A percentile compares a stretch with the other conserved stretches of the same genome.
These are phyloP conservation scores for Pichia eremophila DNA, from an alignment of 805 yeast genomes.

Conservation along the genomic window DNA sequence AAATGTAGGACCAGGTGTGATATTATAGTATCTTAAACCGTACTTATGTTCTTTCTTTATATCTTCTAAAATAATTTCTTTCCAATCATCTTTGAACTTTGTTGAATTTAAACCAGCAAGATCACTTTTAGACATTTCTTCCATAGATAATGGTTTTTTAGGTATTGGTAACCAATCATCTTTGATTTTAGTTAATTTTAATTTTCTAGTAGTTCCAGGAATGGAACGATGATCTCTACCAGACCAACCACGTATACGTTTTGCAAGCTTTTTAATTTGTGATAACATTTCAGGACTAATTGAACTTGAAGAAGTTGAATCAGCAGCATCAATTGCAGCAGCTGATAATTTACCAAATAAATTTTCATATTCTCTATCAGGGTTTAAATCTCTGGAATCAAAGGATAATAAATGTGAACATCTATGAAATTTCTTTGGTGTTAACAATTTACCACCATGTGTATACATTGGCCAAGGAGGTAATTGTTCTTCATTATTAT, in stretches of 20 bases:
- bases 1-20: slow-evolving; percentile 26
- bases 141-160: slow-evolving; percentile 53
- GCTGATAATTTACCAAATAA: slow-evolving; percentile 64
- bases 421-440: slow-evolving; percentile 33
- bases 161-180: slow-evolving; percentile 75
- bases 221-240: slow-evolving; percentile 65
- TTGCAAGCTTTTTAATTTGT: slow-evolving; percentile 49
- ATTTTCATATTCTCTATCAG: slow-evolving; percentile 63
- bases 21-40: slow-evolving; percentile 51
- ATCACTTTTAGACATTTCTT: slow-evolving; percentile 35
- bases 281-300: slow-evolving; percentile 59
- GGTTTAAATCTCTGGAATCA: slow-evolving; percentile 49
- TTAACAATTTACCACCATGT: slow-evolving; percentile 31
- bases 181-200: slow-evolving; percentile 59
- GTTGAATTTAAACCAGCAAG: slow-evolving; percentile 28
- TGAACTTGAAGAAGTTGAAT: slow-evolving; percentile 60
- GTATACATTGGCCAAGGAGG: slow-evolving; percentile 18
- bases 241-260: slow-evolving; percentile 73
- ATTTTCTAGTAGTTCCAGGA: slow-evolving; percentile 66
- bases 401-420: slow-evolving; percentile 35
- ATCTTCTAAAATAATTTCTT: slow-evolving; percentile 37
- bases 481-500: slow-evolving; percentile 18
- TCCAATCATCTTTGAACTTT: slow-evolving; percentile 34
- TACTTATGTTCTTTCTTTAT: slow-evolving; percentile 27
- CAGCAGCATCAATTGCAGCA: slow-evolving; percentile 66